Evolutionary conservation across 805 yeast species (phyloP).

Genomic region (Metschnikowia lachancei): DNA sequence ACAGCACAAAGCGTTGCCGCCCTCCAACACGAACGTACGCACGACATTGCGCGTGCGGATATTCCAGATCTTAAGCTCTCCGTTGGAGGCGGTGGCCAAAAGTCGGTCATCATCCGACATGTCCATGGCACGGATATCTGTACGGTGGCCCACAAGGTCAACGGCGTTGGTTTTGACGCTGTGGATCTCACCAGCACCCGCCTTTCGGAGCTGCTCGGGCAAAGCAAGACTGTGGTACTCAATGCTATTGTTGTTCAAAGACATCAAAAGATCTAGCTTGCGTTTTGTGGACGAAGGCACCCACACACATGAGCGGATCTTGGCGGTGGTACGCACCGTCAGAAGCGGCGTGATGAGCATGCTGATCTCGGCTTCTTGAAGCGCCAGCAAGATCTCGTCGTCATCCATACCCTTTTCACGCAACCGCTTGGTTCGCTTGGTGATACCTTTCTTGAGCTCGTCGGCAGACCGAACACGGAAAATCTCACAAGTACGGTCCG

Average conservation of each 20-base stretch:
- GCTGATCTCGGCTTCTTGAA: conserved; percentile 47
- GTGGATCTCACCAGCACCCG: conserved; percentile 36
- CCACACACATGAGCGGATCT: conserved; percentile 69
- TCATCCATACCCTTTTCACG: conserved; percentile 61
- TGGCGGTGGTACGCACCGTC: conserved; percentile 59
- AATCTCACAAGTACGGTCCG: conserved; percentile 76
- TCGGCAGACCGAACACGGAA: conserved; percentile 73
- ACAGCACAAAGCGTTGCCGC: conserved; percentile 82
- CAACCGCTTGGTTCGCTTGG: conserved; percentile 74
- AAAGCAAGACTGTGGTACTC: conserved; percentile 61
- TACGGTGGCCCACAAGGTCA: conserved; percentile 82
- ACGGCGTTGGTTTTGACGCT: conserved; percentile 54
- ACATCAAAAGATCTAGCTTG: conserved; percentile 55
- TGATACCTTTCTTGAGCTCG: conserved; percentile 74
- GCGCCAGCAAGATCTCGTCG: conserved; percentile 52
- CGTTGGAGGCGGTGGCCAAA: conserved; percentile 87
- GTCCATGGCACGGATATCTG: conserved; percentile 82
- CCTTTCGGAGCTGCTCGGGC: conserved; percentile 55
- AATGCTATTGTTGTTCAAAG: conserved; percentile 71
- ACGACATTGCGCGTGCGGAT: conserved; percentile 67
- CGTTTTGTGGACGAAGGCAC: conserved; percentile 42
- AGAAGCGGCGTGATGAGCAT: conserved; percentile 69
- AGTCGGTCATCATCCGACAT: conserved; percentile 77
- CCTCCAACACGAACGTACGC: conserved; percentile 66
- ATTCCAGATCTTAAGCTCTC: conserved; percentile 88